These are phyloP conservation scores for Coemansia sp. DNA, from an alignment of 192 early-diverging fungal genomes.

Conservation along the genomic window DNA sequence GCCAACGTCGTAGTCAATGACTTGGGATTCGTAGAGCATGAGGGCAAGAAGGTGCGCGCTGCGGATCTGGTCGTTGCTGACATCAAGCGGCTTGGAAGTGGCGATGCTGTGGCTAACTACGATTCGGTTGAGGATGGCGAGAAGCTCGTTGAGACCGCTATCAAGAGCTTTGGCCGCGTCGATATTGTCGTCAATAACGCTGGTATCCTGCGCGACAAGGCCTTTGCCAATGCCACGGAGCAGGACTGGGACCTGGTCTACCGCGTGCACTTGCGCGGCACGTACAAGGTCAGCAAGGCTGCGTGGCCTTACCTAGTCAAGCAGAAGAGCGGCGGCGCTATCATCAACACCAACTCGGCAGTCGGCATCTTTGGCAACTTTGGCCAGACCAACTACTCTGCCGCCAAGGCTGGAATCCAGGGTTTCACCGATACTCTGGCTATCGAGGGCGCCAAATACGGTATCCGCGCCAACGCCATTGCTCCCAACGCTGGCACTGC, in stretches of 20 bases:
- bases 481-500: conserved; percentile 96
- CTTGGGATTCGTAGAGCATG: conserved; percentile 65
- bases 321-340: conserved; percentile 94
- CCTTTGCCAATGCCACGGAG: conserved; percentile 89
- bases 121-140: conserved; percentile 99
- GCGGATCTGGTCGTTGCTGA: conserved; percentile 85
- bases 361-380: conserved; percentile 95
- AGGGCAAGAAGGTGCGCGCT: conserved; percentile 49
- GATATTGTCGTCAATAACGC: conserved; percentile 97
- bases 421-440: conserved; percentile 93
- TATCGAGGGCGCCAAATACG: conserved; percentile 86
- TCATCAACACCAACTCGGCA: conserved; percentile 95
- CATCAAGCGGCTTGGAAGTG: conserved; percentile 71
- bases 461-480: conserved; percentile 94
- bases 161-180: conserved; percentile 79
- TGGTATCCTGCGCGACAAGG: conserved; percentile 96
- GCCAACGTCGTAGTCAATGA: conserved; percentile 95
- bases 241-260: conserved; percentile 95
- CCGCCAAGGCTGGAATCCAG: conserved; percentile 91
- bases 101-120: conserved; percentile 88
- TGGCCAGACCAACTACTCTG: conserved; percentile 95
- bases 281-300: conserved; percentile 94
- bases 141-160: conserved; percentile 87
- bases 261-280: conserved; percentile 87
- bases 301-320: conserved; percentile 94